A percentile compares a stretch with the other conserved stretches of the same genome.
phyloP scores from a whole-genome alignment of 345 rosid genomes.

The Moringa oleifera region DNA sequence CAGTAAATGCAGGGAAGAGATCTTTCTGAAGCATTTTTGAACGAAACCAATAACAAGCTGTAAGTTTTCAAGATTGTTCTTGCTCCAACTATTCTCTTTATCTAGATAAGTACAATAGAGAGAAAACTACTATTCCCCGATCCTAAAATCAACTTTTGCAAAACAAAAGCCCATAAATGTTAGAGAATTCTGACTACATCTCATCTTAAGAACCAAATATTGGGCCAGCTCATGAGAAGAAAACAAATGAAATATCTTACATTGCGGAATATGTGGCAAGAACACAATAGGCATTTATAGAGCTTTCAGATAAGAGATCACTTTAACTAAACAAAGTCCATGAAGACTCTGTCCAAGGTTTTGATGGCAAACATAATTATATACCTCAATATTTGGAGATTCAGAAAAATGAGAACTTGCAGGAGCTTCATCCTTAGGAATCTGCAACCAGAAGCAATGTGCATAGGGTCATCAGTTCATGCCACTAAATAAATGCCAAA shows the following conservation, averaged over 20 bases:
- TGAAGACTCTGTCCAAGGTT: neutral
- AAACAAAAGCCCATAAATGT: too few relatives aligned
- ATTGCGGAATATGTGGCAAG: neutral
- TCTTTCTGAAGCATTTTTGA: too few relatives aligned
- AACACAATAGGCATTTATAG: neutral
- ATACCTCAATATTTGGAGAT: constrained; percentile 45
- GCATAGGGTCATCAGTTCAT: constrained; percentile 28
- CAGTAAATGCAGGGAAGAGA: too few relatives aligned
- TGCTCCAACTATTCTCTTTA: too few relatives aligned
- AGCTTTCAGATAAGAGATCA: neutral
- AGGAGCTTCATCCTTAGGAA: constrained; percentile 40
- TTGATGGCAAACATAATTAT: constrained; percentile 7
- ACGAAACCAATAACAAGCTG: too few relatives aligned
- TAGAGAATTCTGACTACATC: too few relatives aligned
- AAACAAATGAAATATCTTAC: neutral
- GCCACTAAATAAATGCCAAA: constrained; percentile 10
- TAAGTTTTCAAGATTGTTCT: too few relatives aligned
- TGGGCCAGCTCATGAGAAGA: too few relatives aligned
- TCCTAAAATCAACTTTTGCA: too few relatives aligned
- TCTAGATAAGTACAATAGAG: too few relatives aligned
- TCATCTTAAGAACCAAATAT: too few relatives aligned
- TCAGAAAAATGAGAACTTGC: constrained; percentile 31
- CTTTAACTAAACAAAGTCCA: constrained; percentile 1
- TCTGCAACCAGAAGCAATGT: constrained; percentile 35
- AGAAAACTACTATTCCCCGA: too few relatives aligned